phyloP scores from a whole-genome alignment of 1,284 basidiomycete species.

The Phellopilus nigrolimitatus region DNA sequence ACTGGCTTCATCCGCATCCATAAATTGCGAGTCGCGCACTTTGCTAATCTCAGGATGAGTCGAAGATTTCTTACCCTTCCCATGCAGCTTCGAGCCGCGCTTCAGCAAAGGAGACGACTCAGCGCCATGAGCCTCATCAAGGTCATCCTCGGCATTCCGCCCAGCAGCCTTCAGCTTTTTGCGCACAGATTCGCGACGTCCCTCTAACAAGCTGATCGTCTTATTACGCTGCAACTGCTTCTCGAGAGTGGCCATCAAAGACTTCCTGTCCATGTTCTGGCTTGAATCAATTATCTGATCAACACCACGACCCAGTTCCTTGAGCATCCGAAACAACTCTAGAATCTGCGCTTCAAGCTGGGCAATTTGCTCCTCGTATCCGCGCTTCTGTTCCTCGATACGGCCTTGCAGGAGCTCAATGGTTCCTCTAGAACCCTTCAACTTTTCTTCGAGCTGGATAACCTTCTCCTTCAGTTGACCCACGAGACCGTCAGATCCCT shows the following conservation, averaged over 20 bases:
- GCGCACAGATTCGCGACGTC: slow-evolving; percentile 41
- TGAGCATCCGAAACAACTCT: slow-evolving; percentile 91
- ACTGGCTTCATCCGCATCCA: slow-evolving; percentile 87
- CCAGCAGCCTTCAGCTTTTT: slow-evolving; percentile 25
- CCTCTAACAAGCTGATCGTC: slow-evolving; percentile 84
- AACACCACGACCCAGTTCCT: slow-evolving; percentile 74
- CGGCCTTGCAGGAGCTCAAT: slow-evolving; percentile 73
- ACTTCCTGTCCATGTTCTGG: slow-evolving; percentile 71
- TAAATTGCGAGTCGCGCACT: slow-evolving; percentile 75
- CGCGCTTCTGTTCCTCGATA: slow-evolving; percentile 73
- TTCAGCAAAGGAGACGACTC: slow-evolving; percentile 30
- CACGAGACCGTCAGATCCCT: slow-evolving; percentile 80
- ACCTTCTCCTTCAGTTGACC: slow-evolving; percentile 77
- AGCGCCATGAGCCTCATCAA: slow-evolving; percentile 33
- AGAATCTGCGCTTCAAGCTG: slow-evolving; percentile 91
- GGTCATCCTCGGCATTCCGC: slow-evolving; percentile 27
- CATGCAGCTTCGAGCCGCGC: slow-evolving; percentile 21
- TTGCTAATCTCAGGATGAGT: slow-evolving; percentile 8
- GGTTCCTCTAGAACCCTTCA: slow-evolving; percentile 75
- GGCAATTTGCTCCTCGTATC: slow-evolving; percentile 83
- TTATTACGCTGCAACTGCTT: slow-evolving; percentile 81
- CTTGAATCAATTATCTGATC: slow-evolving; percentile 65
- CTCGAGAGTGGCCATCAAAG: slow-evolving; percentile 77
- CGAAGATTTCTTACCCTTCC: slow-evolving; percentile 14
- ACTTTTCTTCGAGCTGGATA: slow-evolving; percentile 73